Evolutionary conservation across 768 basidiomycete species (phyloP), one percentile per base, ranked within the genome.

Genomic region (Calocybe cyanea): DNA sequence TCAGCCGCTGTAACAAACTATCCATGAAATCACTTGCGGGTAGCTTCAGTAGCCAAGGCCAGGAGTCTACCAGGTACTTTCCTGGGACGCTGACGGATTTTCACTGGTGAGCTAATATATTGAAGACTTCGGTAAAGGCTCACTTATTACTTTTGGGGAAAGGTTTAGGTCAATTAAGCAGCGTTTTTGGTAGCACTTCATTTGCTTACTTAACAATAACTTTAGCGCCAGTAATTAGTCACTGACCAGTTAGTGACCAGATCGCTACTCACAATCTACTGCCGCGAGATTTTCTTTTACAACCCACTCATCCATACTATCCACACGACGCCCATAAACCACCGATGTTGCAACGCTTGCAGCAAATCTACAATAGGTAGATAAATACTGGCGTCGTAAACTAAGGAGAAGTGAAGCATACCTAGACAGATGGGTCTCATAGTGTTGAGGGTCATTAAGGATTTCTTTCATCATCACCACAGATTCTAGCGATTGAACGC

Each of bases 401-500:
- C 25, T 11, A 28, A 28, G 11, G 38, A 33, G 42, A 19, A 20
- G 7, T 34, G 10, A 41, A 15, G 10, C 45, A 3, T 17, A 70
- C 68, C 73, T 63, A 51, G 70, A 66, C 4, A 75, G 39, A 56
- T 73, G 70, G 9, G 60, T 59, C 42, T 72, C 69, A 45, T 66
- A 72, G n/a, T 63, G 50, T 38, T 61, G 57, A 1, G 74, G 73
- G 3, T 69, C 60, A 18, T 61, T 55, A 5, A 72, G 48, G 25
- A 76, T 54, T 37, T 78, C 64, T 15, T 66, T 59, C 51, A 78
- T 52, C 9, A 70, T 57, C 7, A 76, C 53, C 35, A 70, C 70
- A 1, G 72, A 74, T 54, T 77, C 76, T 2, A 75, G 57, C 14
- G 69, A 70, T 46, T 78, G 75, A 15, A 77, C 67, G 1, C 69